These are phyloP conservation scores for Furcasterigmium sp. DNA, from an alignment of 2,329 filamentous ascomycete species.

Conservation along the genomic window DNA sequence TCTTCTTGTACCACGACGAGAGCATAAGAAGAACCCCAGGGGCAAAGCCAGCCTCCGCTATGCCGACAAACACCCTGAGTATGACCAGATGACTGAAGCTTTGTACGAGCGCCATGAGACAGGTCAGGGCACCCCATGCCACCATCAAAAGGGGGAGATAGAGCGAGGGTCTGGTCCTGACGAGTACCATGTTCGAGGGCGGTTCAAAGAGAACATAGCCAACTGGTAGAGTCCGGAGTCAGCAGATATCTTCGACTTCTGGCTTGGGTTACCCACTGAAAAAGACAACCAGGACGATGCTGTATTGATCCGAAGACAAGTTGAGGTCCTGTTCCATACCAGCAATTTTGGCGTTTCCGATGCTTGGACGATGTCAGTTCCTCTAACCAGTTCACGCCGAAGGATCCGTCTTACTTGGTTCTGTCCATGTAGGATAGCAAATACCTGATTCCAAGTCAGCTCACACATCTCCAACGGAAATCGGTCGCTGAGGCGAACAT, in stretches of 20 bases:
- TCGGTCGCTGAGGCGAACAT: too few species aligned
- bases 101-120: constrained; percentile 13
- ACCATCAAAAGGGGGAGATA: constrained; percentile 24
- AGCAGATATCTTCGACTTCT: neutral
- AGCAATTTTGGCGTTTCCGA: constrained; percentile 51
- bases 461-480: too few species aligned
- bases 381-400: too few species aligned
- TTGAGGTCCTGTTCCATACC: constrained; percentile 35
- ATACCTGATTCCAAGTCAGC: too few species aligned
- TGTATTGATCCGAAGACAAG: constrained; percentile 56
- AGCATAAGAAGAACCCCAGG: neutral
- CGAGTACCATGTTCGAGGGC: constrained; percentile 40
- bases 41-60: constrained; percentile 10
- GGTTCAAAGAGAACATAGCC: constrained; percentile 27
- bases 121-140: constrained; percentile 19
- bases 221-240: constrained; percentile 8
- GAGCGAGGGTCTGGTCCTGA: constrained; percentile 34
- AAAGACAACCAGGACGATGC: constrained; percentile 55
- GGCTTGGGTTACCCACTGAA: constrained; percentile 33
- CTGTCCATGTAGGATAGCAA: constrained; percentile 55
- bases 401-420: constrained; percentile 29
- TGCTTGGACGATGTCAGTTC: constrained; percentile 17
- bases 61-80: constrained; percentile 15
- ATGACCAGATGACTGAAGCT: constrained; percentile 12
- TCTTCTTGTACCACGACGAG: constrained; percentile 10